phyloP scores from a whole-genome alignment of 805 yeast genomes.

The Nakazawaea wyomingensis region DNA sequence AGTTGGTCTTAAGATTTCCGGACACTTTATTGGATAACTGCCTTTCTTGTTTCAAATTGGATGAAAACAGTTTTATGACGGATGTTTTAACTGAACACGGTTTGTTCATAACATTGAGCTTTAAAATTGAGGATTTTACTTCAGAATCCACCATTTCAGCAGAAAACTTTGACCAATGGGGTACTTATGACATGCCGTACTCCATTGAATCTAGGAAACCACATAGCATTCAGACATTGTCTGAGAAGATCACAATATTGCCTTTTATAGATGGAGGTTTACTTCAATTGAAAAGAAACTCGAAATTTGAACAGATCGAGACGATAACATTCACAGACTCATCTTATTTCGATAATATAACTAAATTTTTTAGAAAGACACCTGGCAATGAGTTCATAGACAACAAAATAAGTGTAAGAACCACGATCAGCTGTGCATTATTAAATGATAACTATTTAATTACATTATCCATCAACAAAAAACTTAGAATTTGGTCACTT shows the following conservation, averaged over 20 bases:
- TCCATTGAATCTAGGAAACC: slow-evolving; percentile 56
- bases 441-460: slow-evolving; percentile 26
- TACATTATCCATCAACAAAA: slow-evolving; percentile 51
- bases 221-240: slow-evolving; percentile 37
- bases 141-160: slow-evolving; percentile 11
- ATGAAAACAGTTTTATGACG: slow-evolving; percentile 33
- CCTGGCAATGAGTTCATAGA: slow-evolving; percentile 18
- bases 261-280: slow-evolving; percentile 77
- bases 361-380: slow-evolving; percentile 19
- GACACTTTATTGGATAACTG: slow-evolving; percentile 31
- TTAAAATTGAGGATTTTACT: slow-evolving; percentile 40
- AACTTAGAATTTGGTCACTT: slow-evolving; percentile 58
- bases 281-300: slow-evolving; percentile 41
- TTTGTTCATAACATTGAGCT: slow-evolving; percentile 43
- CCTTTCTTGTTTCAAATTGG: slow-evolving; percentile 24
- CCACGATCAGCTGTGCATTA: slow-evolving; percentile 12
- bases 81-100: slow-evolving; percentile 52
- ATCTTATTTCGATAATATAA: slow-evolving; percentile 33
- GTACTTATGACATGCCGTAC: slow-evolving; percentile 63
- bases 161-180: slow-evolving; percentile 48
- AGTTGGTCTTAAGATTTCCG: slow-evolving; percentile 35
- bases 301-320: slow-evolving; percentile 15
- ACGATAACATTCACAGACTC: slow-evolving; percentile 46
- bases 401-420: slow-evolving; percentile 19
- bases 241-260: slow-evolving; percentile 34